Evolutionary conservation across 805 yeast genomes (phyloP).

Genomic region (Wickerhamiella shivajii): DNA sequence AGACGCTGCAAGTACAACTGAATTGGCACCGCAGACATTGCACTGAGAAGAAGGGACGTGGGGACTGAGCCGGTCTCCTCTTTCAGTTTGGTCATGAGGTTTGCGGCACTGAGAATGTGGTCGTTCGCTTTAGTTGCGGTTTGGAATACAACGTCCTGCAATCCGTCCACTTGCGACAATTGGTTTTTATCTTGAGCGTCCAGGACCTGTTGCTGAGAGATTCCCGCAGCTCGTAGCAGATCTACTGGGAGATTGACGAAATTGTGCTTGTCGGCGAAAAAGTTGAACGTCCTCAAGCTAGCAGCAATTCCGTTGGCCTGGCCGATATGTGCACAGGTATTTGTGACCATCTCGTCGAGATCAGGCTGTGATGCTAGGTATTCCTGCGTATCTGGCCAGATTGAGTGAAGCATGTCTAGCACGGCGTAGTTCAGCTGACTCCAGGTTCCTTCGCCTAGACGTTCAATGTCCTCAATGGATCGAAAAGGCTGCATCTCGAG

Average conservation of each 20-base stretch:
- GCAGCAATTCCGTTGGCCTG: constrained; percentile 65
- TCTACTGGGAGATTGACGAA: constrained; percentile 51
- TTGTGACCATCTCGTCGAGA: constrained; percentile 35
- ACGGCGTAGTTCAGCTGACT: constrained; percentile 52
- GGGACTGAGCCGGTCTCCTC: constrained; percentile 26
- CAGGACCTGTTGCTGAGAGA: constrained; percentile 52
- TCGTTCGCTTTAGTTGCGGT: constrained; percentile 68
- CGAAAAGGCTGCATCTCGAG: constrained; percentile 34
- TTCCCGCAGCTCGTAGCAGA: constrained; percentile 34
- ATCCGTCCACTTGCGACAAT: constrained; percentile 15
- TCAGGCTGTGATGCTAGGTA: constrained; percentile 33
- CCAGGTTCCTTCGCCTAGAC: constrained; percentile 66
- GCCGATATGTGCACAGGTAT: constrained; percentile 66
- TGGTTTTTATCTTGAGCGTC: constrained; percentile 26
- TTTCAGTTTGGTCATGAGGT: constrained; percentile 32
- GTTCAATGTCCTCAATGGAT: constrained; percentile 43
- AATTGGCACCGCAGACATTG: constrained; percentile 53
- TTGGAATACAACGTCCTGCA: constrained; percentile 44
- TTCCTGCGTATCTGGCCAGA: constrained; percentile 40
- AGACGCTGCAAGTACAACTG: constrained; percentile 44
- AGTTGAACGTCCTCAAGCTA: constrained; percentile 43
- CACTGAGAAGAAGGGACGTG: constrained; percentile 54
- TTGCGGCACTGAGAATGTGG: constrained; percentile 54
- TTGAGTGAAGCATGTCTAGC: constrained; percentile 33
- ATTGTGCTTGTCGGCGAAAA: constrained; percentile 37